These are phyloP conservation scores for Neospermospora avenae DNA, from an alignment of 2,329 filamentous ascomycete species.

Conservation along the genomic window DNA sequence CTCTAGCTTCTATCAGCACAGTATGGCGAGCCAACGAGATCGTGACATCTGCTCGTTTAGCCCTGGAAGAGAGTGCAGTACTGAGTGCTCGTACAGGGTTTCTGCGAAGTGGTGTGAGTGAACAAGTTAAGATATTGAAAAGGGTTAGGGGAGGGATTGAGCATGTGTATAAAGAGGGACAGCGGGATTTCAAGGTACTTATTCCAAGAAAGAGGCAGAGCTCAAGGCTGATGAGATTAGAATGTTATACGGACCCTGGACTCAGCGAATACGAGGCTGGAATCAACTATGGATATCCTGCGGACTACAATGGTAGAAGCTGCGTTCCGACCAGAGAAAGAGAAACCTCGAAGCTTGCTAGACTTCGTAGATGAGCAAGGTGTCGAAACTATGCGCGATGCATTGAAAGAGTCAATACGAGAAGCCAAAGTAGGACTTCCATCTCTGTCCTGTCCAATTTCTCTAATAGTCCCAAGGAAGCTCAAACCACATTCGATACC, in stretches of 20 bases:
- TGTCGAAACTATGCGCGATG: conserved; percentile 62
- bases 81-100: conserved; percentile 69
- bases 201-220: not conserved
- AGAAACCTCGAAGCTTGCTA: conserved; percentile 60
- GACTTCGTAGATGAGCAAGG: conserved; percentile 75
- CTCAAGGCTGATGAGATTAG: conserved; percentile 27
- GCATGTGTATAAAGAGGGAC: conserved; percentile 54
- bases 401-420: conserved; percentile 67
- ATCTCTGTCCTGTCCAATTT: not conserved
- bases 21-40: conserved; percentile 87
- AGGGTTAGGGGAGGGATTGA: conserved; percentile 51
- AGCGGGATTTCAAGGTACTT: conserved; percentile 51
- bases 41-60: conserved; percentile 68
- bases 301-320: conserved; percentile 61
- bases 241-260: conserved; percentile 63
- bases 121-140: conserved; percentile 52
- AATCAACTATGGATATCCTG: conserved; percentile 63
- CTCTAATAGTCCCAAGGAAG: conserved; percentile 41
- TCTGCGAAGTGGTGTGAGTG: conserved; percentile 57
- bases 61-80: conserved; percentile 75
- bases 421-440: conserved; percentile 56
- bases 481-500: conserved; percentile 71
- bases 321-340: conserved; percentile 56
- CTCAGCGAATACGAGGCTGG: conserved; percentile 59
- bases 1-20: conserved; percentile 76